These are phyloP conservation scores for Croton laevigatus DNA, from an alignment of 441 rosid species.

Conservation along the genomic window DNA sequence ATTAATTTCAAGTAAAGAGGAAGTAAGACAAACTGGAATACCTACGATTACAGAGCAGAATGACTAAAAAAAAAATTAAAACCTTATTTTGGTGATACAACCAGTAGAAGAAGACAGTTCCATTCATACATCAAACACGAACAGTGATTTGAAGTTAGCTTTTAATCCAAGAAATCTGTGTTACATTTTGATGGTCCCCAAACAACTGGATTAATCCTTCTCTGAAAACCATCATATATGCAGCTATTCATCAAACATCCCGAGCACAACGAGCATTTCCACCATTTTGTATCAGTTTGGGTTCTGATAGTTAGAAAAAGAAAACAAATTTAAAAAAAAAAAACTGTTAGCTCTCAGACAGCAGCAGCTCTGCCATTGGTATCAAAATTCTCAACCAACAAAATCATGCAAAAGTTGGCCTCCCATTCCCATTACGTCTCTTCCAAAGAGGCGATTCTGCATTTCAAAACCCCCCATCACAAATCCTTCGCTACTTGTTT, in stretches of 20 bases:
- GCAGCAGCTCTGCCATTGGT: conserved; percentile 12
- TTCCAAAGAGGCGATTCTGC: conserved; percentile 59
- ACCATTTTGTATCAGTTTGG: conserved; percentile 10
- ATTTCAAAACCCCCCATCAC: conserved; percentile 53
- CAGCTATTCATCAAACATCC: conserved; percentile 18
- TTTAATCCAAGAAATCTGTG: too few relatives aligned
- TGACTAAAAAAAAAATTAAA: too few relatives aligned
- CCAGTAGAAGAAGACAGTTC: too few relatives aligned
- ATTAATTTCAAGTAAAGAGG: too few relatives aligned
- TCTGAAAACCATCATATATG: conserved; percentile 16
- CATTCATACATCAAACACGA: too few relatives aligned
- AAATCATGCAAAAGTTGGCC: conserved; percentile 78
- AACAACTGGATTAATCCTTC: too few relatives aligned
- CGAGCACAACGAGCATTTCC: not conserved
- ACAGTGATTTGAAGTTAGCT: too few relatives aligned
- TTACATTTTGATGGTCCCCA: too few relatives aligned
- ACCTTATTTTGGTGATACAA: too few relatives aligned
- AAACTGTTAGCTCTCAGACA: conserved; percentile 20
- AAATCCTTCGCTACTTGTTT: conserved; percentile 42
- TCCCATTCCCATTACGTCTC: conserved; percentile 61
- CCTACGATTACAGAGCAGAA: too few relatives aligned
- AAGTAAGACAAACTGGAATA: too few relatives aligned
- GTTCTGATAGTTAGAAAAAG: conserved; percentile 13
- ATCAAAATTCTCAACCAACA: conserved; percentile 38
- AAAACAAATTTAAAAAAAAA: conserved; percentile 8